Conservation (phyloP, 1,284 basidiomycete species). For the Abortiporus biennis region DNA sequence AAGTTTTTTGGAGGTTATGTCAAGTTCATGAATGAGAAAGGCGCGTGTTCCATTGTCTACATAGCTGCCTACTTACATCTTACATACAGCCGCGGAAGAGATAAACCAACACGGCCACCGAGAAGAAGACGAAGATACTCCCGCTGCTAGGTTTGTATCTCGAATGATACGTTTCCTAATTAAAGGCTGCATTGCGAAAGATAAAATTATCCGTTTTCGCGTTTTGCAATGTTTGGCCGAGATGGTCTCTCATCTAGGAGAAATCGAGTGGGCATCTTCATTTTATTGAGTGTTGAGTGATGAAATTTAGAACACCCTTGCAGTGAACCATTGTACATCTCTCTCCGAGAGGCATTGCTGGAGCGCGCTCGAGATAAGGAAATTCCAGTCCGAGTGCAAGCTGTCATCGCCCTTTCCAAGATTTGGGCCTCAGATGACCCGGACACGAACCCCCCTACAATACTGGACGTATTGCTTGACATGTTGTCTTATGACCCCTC, state of each 20-base stretch:
- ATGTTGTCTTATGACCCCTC: conserved; percentile 73
- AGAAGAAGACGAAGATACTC: conserved; percentile 66
- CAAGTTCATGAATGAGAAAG: conserved; percentile 73
- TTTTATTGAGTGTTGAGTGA: neutral
- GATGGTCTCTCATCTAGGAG: conserved; percentile 75
- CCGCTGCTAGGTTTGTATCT: conserved; percentile 69
- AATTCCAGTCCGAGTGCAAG: conserved; percentile 75
- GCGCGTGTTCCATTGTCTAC: conserved; percentile 34
- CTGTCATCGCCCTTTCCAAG: conserved; percentile 81
- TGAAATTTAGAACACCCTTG: neutral
- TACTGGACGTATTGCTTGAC: conserved; percentile 68
- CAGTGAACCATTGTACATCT: conserved; percentile 79
- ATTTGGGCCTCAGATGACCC: conserved; percentile 75
- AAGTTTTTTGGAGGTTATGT: conserved; percentile 86
- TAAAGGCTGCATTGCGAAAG: conserved; percentile 83
- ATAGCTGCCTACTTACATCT: too few species aligned
- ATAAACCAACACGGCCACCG: conserved; percentile 20
- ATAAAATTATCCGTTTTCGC: conserved; percentile 84
- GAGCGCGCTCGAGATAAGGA: conserved; percentile 87
- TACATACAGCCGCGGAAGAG: neutral
- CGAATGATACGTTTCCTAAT: conserved; percentile 76
- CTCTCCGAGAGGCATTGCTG: conserved; percentile 66
- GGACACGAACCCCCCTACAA: conserved; percentile 56
- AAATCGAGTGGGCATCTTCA: conserved; percentile 66
- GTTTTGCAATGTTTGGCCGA: conserved; percentile 77